These are phyloP conservation scores for Fusarium sp. DNA, from an alignment of 2,329 filamentous ascomycete species.

Conservation along the genomic window DNA sequence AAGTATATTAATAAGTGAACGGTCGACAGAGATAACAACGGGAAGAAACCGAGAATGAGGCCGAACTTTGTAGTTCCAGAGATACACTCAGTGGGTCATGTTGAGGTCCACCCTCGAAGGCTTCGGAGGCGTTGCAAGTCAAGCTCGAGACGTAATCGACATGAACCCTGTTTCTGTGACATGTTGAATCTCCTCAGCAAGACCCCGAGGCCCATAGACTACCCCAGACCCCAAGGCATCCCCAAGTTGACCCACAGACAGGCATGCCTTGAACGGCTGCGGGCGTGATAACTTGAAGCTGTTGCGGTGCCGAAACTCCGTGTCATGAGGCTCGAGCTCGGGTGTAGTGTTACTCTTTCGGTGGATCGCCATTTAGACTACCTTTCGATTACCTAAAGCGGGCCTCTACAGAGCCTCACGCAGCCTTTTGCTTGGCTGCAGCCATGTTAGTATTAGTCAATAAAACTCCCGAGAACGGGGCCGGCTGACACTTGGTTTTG, in stretches of 20 bases:
- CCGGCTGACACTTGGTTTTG: neutral
- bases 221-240: conserved; percentile 40
- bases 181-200: conserved; percentile 35
- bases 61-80: conserved; percentile 35
- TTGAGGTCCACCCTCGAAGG: conserved; percentile 22
- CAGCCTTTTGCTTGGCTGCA: conserved; percentile 39
- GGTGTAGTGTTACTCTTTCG: conserved; percentile 10
- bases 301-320: conserved; percentile 38
- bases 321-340: conserved; percentile 37
- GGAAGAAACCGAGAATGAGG: conserved; percentile 40
- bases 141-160: conserved; percentile 1
- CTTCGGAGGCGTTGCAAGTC: conserved; percentile 8
- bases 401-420: conserved; percentile 35
- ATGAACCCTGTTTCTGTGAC: conserved; percentile 30
- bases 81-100: conserved; percentile 20
- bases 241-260: conserved; percentile 12
- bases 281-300: conserved; percentile 9
- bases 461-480: conserved; percentile 32
- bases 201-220: conserved; percentile 14
- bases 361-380: conserved; percentile 27
- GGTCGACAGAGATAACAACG: conserved; percentile 17
- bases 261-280: neutral
- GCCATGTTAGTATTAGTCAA: conserved; percentile 43
- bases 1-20: conserved; percentile 11
- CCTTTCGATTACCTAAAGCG: conserved; percentile 43